phyloP scores from a whole-genome alignment of 1,139 yeast genomes.

The Candida tetrigidarum region DNA sequence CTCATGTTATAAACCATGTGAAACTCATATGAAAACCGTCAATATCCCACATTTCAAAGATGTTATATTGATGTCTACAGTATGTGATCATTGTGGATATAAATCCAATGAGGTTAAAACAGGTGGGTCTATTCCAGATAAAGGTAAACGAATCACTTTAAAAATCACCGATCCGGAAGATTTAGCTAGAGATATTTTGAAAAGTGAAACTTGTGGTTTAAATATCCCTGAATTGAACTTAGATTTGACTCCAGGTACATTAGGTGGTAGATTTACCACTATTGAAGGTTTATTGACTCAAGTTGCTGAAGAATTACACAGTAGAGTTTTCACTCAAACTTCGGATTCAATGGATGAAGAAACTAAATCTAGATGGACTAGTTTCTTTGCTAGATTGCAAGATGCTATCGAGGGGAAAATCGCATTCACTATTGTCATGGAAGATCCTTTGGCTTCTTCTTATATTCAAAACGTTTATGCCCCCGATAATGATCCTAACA shows the following conservation, averaged over 20 bases:
- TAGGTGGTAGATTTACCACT: constrained; percentile 98
- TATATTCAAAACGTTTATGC: constrained; percentile 98
- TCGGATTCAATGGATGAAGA: constrained; percentile 90
- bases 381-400: constrained; percentile 74
- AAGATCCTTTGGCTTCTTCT: constrained; percentile 93
- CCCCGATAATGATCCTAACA: constrained; percentile 97
- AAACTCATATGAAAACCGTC: constrained; percentile 96
- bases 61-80: constrained; percentile 95
- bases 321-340: constrained; percentile 82
- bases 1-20: constrained; percentile 78
- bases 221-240: constrained; percentile 84
- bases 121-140: constrained; percentile 93
- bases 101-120: constrained; percentile 98
- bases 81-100: constrained; percentile 92
- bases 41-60: constrained; percentile 98
- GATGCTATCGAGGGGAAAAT: constrained; percentile 84
- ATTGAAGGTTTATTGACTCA: constrained; percentile 90
- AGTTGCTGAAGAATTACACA: constrained; percentile 86
- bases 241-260: constrained; percentile 94
- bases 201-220: constrained; percentile 92
- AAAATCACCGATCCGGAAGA: constrained; percentile 91
- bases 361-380: constrained; percentile 78
- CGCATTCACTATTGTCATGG: constrained; percentile 85
- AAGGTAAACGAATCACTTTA: constrained; percentile 77
- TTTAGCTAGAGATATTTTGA: constrained; percentile 90